A percentile compares a stretch with the other conserved stretches of the same genome.
These are phyloP conservation scores for Trypanosoma theileri DNA, from an alignment of 208 protist species.

Conservation along the genomic window DNA sequence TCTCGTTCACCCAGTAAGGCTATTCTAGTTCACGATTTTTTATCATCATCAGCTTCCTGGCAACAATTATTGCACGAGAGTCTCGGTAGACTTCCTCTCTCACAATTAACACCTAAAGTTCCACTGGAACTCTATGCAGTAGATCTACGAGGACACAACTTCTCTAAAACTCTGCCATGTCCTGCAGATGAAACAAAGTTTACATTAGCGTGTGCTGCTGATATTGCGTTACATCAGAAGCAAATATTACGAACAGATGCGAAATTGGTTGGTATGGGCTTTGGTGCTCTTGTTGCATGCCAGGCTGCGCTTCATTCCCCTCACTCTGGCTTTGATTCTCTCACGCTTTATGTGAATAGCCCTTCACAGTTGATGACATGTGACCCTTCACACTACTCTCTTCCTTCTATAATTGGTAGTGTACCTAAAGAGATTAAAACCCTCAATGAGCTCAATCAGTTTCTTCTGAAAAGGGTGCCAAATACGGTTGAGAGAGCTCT, in stretches of 20 bases:
- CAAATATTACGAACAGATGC: conserved; percentile 49
- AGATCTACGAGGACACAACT: conserved; percentile 78
- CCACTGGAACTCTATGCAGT: conserved; percentile 81
- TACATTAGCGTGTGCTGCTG: conserved; percentile 49
- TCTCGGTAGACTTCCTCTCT: conserved; percentile 45
- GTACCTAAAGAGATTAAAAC: conserved; percentile 25
- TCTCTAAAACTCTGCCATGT: conserved; percentile 34
- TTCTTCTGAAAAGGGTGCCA: conserved; percentile 39
- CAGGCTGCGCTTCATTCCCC: conserved; percentile 61
- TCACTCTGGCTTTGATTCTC: conserved; percentile 43
- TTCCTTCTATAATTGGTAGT: conserved; percentile 31
- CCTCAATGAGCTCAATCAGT: conserved; percentile 44
- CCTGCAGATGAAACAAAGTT: conserved; percentile 25
- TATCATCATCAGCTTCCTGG: conserved; percentile 53
- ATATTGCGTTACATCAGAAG: conserved; percentile 54
- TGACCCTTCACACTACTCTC: conserved; percentile 31
- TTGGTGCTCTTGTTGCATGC: conserved; percentile 70
- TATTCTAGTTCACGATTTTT: conserved; percentile 79
- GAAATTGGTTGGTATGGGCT: conserved; percentile 56
- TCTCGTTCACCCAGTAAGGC: conserved; percentile 54
- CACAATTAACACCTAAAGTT: conserved; percentile 39
- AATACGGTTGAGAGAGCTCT: conserved; percentile 50
- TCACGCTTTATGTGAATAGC: conserved; percentile 62
- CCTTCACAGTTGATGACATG: conserved; percentile 45
- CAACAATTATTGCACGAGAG: conserved; percentile 58